A percentile compares a stretch with the other conserved stretches of the same genome.
Evolutionary conservation across 2,329 filamentous ascomycete species (phyloP).

Genomic region (Fusarium drepaniforme): DNA sequence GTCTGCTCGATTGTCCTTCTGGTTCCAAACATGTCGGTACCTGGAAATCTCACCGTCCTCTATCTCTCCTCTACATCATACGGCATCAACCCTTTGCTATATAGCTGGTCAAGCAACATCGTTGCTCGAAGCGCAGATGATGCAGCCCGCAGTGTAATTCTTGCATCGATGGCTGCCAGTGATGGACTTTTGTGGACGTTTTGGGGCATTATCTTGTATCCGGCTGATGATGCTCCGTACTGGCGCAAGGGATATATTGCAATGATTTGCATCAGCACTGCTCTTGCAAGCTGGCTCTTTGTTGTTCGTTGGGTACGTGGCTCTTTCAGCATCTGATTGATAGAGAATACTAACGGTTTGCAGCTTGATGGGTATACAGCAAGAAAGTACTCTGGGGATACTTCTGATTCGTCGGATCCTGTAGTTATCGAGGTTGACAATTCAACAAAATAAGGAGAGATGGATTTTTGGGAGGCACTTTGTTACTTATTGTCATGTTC

Average conservation of each 20-base stretch:
- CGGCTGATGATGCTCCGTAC: conserved; percentile 57
- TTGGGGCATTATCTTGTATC: conserved; percentile 59
- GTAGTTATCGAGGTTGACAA: not conserved
- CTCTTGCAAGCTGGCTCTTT: conserved; percentile 26
- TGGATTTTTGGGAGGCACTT: not conserved
- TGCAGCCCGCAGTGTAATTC: conserved; percentile 53
- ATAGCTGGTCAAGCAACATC: conserved; percentile 45
- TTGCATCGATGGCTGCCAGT: conserved; percentile 56
- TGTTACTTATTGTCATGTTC: not conserved
- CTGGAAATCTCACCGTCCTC: conserved; percentile 29
- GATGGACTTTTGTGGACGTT: conserved; percentile 57
- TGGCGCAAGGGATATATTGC: conserved; percentile 48
- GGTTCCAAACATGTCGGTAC: conserved; percentile 31
- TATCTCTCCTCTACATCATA: conserved; percentile 43
- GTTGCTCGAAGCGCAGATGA: conserved; percentile 48
- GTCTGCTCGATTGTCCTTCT: conserved; percentile 33
- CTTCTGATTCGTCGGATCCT: not conserved
- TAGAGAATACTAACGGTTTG: not conserved
- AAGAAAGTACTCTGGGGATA: conserved; percentile 6
- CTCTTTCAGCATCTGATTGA: too few species aligned
- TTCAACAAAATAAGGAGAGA: not conserved
- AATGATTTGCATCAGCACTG: conserved; percentile 35
- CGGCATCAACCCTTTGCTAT: conserved; percentile 40
- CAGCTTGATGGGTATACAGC: conserved; percentile 26
- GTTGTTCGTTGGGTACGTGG: conserved; percentile 29